Percentiles rank a stretch among this genome's conserved stretches.
Evolutionary conservation across 805 yeast species (phyloP).

Genomic region (Cyberlindnera mycetangii): DNA sequence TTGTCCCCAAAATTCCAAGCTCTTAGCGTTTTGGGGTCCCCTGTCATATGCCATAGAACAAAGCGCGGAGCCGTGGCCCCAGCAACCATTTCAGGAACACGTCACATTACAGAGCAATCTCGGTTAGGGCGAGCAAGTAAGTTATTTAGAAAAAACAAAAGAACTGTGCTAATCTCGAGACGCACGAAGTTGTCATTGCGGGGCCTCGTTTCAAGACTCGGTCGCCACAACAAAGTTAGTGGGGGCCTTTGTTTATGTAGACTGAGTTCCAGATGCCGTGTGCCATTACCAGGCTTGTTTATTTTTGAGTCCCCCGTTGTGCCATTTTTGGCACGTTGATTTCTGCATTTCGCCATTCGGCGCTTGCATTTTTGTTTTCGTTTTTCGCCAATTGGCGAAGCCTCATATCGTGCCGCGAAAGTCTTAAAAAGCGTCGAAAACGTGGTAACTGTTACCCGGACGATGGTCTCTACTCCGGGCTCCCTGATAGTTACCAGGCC

Average conservation of each 20-base stretch:
- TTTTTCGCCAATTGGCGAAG: neutral
- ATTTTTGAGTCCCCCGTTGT: neutral
- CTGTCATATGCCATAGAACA: neutral
- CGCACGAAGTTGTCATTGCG: neutral
- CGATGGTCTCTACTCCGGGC: neutral
- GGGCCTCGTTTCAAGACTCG: neutral
- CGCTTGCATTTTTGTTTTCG: neutral
- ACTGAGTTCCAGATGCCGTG: too few relatives aligned
- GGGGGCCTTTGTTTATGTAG: too few relatives aligned
- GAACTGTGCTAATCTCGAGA: too few relatives aligned
- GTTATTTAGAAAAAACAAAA: too few relatives aligned
- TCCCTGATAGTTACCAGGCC: slow-evolving; percentile 18
- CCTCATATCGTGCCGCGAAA: too few relatives aligned
- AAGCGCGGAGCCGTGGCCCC: neutral
- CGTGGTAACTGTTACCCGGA: neutral
- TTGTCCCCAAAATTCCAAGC: neutral
- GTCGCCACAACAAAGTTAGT: too few relatives aligned
- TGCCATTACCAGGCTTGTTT: neutral
- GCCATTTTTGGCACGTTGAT: neutral
- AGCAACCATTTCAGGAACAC: too few relatives aligned
- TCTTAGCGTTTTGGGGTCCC: neutral
- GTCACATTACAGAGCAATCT: neutral
- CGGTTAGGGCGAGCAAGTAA: neutral
- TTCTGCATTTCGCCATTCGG: neutral
- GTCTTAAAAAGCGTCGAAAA: too few relatives aligned